These are phyloP conservation scores for Penicillium daleae DNA, from an alignment of 495 filamentous ascomycete species.

Conservation along the genomic window DNA sequence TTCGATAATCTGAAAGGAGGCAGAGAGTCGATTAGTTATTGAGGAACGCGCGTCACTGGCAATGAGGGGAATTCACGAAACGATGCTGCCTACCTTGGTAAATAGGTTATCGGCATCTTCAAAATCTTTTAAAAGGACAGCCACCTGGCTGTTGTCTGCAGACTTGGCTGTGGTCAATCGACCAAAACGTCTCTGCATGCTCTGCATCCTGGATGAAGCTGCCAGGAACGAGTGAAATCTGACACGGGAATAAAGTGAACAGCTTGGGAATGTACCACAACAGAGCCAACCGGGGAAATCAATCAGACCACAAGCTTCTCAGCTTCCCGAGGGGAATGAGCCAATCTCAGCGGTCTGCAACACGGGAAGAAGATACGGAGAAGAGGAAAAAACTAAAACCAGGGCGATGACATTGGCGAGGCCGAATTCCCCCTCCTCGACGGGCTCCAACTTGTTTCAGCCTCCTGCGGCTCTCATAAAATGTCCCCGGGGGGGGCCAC, in stretches of 20 bases:
- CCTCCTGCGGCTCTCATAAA: conserved; percentile 33
- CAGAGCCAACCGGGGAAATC: not conserved
- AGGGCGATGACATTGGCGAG: conserved; percentile 4
- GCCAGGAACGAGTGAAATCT: not conserved
- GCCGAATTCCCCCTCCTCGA: not conserved
- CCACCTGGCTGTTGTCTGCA: conserved; percentile 78
- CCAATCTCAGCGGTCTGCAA: conserved; percentile 11
- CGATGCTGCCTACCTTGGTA: conserved; percentile 57
- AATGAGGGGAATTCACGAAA: not conserved
- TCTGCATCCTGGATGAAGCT: conserved; percentile 64
- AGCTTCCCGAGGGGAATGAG: not conserved
- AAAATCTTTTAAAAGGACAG: conserved; percentile 77
- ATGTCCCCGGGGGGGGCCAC: conserved; percentile 2
- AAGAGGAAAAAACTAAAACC: conserved; percentile 12
- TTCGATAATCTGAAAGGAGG: conserved; percentile 69
- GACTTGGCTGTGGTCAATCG: conserved; percentile 65
- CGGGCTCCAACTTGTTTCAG: conserved; percentile 28
- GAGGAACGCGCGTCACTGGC: conserved; percentile 8
- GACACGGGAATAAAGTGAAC: not conserved
- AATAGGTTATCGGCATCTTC: conserved; percentile 82
- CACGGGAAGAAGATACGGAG: not conserved
- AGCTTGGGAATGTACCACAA: conserved; percentile 8
- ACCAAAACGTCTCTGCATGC: conserved; percentile 75
- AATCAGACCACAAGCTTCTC: conserved; percentile 6
- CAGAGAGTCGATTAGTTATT: not conserved